Base-by-base conservation (phyloP, 129 eudicot species). In the Tagetes patula region DNA sequence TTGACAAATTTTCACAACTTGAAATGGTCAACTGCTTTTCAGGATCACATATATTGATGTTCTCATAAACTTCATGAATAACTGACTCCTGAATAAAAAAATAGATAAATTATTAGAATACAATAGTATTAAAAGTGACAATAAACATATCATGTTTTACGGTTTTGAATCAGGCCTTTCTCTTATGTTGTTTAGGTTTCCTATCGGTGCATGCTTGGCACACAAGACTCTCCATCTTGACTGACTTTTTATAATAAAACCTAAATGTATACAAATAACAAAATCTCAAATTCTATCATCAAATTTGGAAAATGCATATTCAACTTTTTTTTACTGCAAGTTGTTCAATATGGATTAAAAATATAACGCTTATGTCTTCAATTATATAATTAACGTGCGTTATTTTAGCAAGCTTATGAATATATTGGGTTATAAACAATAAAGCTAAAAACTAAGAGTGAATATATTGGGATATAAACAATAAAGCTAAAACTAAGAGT, bases 71-170 rank as follows among this genome's bases (percentile, higher is more conserved):
- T 8, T 40, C 31, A 66, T n/a, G 6, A 52, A 56, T 56, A 56
- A 56, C 63, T 0, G 3, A 12, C 38, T 87, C 95, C 98, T 92
- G 85, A 73, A 82, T 75, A 74, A 76, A 13, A 67, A 56, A 9
- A 8, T 52, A 34, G 27, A 75, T 9, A 2, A 38, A 50, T 54
- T 55, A 55, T 68, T 8, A 67, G 41, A 5, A 63, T 12, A 60
- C n/a, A 32, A 46, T 14, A 20, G 6, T 34, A 8, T 60, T 36
- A 61, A 45, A 73, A 13, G 13, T 12, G 55, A 72, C 41, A 31
- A 40, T 40, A 40, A 49, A 20, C 27, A 20, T 20, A 20, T 20
- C 27, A 20, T 20, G 27, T 20, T 20, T 20, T 20, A 20, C 27
- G 27, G 27, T 20, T 20, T 20, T 20, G 27, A 20, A 20, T 20